Evolutionary conservation across 2,329 filamentous ascomycete genomes (phyloP).

Genomic region (Paecilomyces sp.): DNA sequence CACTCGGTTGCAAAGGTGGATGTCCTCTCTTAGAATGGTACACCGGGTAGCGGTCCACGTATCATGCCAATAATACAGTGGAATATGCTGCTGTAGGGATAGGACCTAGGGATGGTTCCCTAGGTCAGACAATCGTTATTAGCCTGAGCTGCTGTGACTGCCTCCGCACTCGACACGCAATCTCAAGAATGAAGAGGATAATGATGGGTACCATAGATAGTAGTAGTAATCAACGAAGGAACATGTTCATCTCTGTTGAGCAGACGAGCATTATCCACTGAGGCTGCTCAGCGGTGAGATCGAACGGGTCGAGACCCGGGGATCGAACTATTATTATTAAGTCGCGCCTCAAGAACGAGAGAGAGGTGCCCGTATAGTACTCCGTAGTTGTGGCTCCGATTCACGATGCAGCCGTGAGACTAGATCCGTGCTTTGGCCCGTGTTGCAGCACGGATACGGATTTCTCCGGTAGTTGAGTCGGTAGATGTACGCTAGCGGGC

Average conservation of each 20-base stretch:
- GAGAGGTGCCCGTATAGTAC: neutral
- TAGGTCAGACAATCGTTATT: neutral
- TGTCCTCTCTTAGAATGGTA: neutral
- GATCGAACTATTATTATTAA: neutral
- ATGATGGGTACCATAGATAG: neutral
- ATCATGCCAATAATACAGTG: neutral
- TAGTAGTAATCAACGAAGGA: neutral
- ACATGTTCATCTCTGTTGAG: neutral
- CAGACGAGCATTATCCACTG: neutral
- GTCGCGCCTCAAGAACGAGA: neutral
- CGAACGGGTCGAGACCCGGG: neutral
- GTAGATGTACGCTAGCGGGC: neutral
- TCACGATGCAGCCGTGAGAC: neutral
- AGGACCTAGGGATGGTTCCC: neutral
- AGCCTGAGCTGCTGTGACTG: neutral
- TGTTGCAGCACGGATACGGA: neutral
- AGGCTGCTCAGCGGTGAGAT: neutral
- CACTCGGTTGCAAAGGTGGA: neutral
- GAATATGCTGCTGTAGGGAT: neutral
- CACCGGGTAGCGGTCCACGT: neutral
- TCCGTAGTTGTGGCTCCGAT: neutral
- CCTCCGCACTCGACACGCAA: neutral
- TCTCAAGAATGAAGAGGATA: neutral
- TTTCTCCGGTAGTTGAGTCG: neutral
- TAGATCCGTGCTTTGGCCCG: neutral